Percentiles rank a stretch among this genome's conserved stretches.
Conservation (phyloP, 106 monocot genomes). For the Apostasia shenzhenica region DNA sequence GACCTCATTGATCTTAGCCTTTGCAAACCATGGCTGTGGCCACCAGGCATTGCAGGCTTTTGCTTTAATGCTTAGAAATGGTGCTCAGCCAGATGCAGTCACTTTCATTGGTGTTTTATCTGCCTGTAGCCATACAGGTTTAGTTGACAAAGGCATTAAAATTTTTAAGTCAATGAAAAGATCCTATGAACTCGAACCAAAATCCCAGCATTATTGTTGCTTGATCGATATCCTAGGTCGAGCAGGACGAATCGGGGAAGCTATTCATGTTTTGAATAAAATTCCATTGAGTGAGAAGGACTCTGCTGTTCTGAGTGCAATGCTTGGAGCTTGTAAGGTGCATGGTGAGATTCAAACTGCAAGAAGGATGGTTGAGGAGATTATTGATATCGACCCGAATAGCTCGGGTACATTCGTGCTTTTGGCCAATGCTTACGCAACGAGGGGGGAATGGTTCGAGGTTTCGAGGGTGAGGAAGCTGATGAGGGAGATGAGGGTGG, state of each 20-base stretch:
- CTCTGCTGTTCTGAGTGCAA: conserved; percentile 20
- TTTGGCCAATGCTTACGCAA: conserved; percentile 30
- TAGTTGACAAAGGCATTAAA: conserved; percentile 26
- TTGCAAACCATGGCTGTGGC: conserved; percentile 30
- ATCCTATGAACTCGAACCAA: conserved; percentile 15
- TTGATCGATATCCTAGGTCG: conserved; percentile 28
- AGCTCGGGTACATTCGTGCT: conserved; percentile 16
- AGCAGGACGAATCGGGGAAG: conserved; percentile 25
- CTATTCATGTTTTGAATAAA: conserved; percentile 7
- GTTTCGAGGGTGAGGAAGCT: conserved; percentile 28
- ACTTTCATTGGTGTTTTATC: conserved; percentile 29
- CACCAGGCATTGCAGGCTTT: conserved; percentile 20
- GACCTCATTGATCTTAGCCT: conserved; percentile 35
- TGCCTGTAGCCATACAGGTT: conserved; percentile 34
- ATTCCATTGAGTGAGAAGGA: conserved; percentile 15
- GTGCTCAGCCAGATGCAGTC: conserved; percentile 19
- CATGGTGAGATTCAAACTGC: conserved; percentile 15
- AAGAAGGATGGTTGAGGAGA: conserved; percentile 21
- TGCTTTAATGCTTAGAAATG: conserved; percentile 19
- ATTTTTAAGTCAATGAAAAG: conserved; percentile 28
- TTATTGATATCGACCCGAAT: conserved; percentile 17
- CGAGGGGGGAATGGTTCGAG: conserved; percentile 21
- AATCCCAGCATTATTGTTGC: conserved; percentile 29
- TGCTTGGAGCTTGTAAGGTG: conserved; percentile 31
- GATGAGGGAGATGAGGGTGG: conserved; percentile 38